phyloP scores from a whole-genome alignment of 192 early-diverging fungal species.

The Umbelopsis vinacea region DNA sequence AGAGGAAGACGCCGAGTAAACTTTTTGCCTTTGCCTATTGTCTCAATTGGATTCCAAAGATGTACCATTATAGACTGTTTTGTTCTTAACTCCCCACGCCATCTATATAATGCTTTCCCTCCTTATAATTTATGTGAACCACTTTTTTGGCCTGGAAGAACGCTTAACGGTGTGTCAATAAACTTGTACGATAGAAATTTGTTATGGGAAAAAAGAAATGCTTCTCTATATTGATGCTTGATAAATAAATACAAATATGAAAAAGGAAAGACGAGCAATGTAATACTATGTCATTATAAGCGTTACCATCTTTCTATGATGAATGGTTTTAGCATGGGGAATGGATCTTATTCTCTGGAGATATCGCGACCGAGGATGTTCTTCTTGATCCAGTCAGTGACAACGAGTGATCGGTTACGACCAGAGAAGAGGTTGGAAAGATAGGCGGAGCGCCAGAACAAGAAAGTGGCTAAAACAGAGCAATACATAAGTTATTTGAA shows the following conservation, averaged over 20 bases:
- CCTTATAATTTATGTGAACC: background rate
- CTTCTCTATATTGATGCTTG: constrained; percentile 19
- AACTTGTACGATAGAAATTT: constrained; percentile 23
- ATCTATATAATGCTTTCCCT: constrained; percentile 5
- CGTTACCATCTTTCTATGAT: background rate
- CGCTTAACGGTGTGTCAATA: background rate
- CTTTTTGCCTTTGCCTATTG: background rate
- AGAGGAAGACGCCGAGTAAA: constrained; percentile 45
- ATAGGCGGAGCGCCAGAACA: constrained; percentile 80
- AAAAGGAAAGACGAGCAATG: background rate
- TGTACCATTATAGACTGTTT: constrained; percentile 4
- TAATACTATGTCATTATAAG: background rate
- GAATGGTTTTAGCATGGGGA: background rate
- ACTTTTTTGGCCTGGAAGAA: background rate
- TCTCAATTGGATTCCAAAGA: background rate
- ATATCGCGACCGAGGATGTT: constrained; percentile 92
- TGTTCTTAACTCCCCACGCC: background rate
- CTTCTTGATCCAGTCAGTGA: constrained; percentile 92
- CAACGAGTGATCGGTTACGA: constrained; percentile 82
- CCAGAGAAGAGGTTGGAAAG: constrained; percentile 82
- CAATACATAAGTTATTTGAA: background rate
- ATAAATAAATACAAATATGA: constrained; percentile 15
- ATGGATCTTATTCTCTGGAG: constrained; percentile 75
- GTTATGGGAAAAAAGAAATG: background rate
- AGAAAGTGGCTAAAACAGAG: constrained; percentile 56